Evolutionary conservation across 2,329 filamentous ascomycete genomes (phyloP).

Genomic region (Lachnellula subtilissima): DNA sequence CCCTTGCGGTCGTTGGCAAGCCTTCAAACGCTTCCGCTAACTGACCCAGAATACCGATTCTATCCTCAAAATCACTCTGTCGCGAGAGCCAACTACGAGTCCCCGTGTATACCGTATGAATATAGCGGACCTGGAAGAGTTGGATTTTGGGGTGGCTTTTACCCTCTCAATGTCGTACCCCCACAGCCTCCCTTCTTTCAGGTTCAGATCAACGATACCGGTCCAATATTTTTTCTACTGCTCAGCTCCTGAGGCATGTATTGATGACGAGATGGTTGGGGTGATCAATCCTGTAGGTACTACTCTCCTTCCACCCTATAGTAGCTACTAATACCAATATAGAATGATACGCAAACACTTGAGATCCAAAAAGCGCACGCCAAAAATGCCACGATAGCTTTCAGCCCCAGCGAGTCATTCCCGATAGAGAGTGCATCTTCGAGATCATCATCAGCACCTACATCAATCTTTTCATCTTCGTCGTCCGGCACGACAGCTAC

Average conservation of each 20-base stretch:
- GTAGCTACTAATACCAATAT: neutral
- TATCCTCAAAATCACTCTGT: conserved; percentile 60
- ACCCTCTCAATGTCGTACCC: conserved; percentile 37
- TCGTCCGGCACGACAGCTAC: neutral
- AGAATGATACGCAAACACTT: conserved; percentile 24
- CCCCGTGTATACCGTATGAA: conserved; percentile 60
- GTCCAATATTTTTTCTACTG: conserved; percentile 69
- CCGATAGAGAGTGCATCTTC: conserved; percentile 15
- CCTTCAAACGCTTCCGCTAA: conserved; percentile 1
- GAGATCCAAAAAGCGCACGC: conserved; percentile 18
- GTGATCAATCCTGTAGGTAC: conserved; percentile 62
- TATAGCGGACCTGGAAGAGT: conserved; percentile 42
- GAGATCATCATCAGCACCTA: conserved; percentile 5
- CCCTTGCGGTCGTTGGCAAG: neutral
- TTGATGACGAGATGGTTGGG: conserved; percentile 65
- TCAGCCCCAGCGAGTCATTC: conserved; percentile 23
- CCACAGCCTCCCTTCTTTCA: conserved; percentile 36
- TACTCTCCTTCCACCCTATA: neutral
- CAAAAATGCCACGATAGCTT: conserved; percentile 14
- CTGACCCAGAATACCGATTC: conserved; percentile 48
- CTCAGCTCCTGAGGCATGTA: conserved; percentile 61
- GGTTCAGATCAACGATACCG: conserved; percentile 53
- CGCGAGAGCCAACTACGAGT: conserved; percentile 49
- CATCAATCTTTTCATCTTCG: conserved; percentile 11
- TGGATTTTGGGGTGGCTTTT: conserved; percentile 50